These are phyloP conservation scores for Hydnomerulius pinastri DNA, from an alignment of 768 basidiomycete genomes.

Conservation along the genomic window DNA sequence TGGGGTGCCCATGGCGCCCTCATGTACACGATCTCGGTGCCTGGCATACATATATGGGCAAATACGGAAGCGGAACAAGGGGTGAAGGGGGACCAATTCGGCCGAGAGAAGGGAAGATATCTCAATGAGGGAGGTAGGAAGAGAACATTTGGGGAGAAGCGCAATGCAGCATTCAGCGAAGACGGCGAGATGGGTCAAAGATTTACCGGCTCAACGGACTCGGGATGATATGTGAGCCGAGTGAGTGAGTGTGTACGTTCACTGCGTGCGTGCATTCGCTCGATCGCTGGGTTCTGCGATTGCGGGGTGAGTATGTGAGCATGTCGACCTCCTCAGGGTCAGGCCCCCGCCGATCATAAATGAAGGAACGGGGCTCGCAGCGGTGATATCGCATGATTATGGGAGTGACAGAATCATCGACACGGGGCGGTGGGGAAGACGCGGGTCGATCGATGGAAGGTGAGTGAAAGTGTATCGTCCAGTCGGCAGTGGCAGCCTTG, in stretches of 20 bases:
- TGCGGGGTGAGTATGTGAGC: background rate
- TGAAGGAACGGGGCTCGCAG: slow-evolving; percentile 4
- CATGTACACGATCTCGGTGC: slow-evolving; percentile 12
- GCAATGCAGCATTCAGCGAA: too few species aligned
- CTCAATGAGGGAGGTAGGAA: background rate
- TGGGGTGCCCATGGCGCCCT: background rate
- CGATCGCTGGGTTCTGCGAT: slow-evolving; percentile 1
- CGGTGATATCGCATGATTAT: slow-evolving; percentile 24
- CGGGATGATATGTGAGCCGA: background rate
- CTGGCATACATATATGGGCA: slow-evolving; percentile 14
- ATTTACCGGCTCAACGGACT: background rate
- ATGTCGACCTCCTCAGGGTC: slow-evolving; percentile 9
- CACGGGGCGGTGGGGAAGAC: slow-evolving; percentile 25
- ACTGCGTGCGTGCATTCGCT: background rate
- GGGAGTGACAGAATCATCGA: slow-evolving; percentile 10
- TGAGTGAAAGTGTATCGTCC: slow-evolving; percentile 10
- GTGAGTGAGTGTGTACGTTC: background rate
- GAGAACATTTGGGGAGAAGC: slow-evolving; percentile 1
- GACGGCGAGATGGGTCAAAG: too few species aligned
- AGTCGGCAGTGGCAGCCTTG: slow-evolving; percentile 7
- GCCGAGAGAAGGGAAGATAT: background rate
- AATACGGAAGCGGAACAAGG: slow-evolving; percentile 5
- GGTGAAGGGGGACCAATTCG: slow-evolving; percentile 3
- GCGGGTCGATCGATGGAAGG: slow-evolving; percentile 14
- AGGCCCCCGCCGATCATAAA: slow-evolving; percentile 11